phyloP scores from a whole-genome alignment of 495 filamentous ascomycete species.

The Coniosporium apollinis region DNA sequence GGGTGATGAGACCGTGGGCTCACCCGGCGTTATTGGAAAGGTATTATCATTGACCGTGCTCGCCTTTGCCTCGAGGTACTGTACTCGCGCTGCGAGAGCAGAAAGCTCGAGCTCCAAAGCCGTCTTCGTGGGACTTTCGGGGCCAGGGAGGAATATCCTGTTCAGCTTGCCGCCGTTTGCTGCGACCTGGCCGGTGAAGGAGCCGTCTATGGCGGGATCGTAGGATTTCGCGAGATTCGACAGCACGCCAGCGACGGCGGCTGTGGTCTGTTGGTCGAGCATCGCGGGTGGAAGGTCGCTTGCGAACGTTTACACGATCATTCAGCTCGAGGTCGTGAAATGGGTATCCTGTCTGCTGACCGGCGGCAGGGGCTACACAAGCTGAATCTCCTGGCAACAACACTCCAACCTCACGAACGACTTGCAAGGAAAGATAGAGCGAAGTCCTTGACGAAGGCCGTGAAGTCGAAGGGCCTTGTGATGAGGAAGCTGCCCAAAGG shows the following conservation, averaged over 20 bases:
- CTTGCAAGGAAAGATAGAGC: no score
- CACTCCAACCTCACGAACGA: no score
- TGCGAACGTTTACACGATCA: no score
- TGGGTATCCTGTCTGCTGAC: no score
- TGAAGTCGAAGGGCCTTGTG: no score
- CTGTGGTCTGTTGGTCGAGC: slow-evolving; percentile 17
- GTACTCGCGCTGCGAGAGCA: slow-evolving; percentile 28
- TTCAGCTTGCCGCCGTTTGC: slow-evolving; percentile 18
- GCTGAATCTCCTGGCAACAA: no score
- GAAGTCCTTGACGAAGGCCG: no score
- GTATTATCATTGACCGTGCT: slow-evolving; percentile 20
- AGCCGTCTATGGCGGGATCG: slow-evolving; percentile 13
- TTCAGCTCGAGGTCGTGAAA: no score
- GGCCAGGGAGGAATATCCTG: slow-evolving; percentile 25
- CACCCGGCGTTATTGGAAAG: slow-evolving; percentile 25
- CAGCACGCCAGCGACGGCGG: slow-evolving; percentile 19
- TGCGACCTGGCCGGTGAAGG: slow-evolving; percentile 16
- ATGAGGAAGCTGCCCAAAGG: no score
- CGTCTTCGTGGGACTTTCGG: slow-evolving; percentile 30
- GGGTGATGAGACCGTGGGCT: slow-evolving; percentile 15
- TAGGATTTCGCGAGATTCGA: slow-evolving; percentile 24
- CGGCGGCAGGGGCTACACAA: no score
- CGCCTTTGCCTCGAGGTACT: slow-evolving; percentile 29
- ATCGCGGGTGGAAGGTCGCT: no score
- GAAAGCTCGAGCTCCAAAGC: slow-evolving; percentile 29